Conservation (phyloP, 2,329 filamentous ascomycete genomes). For the Camillea tinctor region DNA sequence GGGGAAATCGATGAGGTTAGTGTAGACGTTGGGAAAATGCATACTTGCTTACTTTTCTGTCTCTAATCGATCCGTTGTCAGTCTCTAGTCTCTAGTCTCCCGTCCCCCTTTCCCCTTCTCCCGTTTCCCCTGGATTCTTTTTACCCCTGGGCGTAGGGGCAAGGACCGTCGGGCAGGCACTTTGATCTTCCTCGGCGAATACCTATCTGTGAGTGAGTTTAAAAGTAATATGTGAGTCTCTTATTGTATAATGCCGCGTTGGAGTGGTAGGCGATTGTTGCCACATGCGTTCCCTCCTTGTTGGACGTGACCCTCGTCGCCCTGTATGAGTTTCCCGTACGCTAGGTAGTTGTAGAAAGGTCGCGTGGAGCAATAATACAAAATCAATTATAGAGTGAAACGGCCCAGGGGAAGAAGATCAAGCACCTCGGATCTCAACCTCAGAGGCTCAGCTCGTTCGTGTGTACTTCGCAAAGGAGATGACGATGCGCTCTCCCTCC, state of each 20-base stretch:
- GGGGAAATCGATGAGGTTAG: too few relatives aligned
- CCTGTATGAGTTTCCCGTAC: constrained; percentile 3
- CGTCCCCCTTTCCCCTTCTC: too few relatives aligned
- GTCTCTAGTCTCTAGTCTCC: too few relatives aligned
- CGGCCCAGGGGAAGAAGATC: constrained; percentile 13
- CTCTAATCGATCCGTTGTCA: too few relatives aligned
- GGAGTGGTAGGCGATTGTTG: neutral
- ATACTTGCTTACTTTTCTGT: neutral
- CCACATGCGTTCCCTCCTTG: neutral
- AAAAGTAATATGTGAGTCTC: neutral
- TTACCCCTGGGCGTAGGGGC: neutral
- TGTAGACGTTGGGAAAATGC: too few relatives aligned
- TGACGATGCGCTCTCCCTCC: neutral
- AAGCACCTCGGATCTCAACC: constrained; percentile 18
- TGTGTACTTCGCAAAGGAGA: neutral
- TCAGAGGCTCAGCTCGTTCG: constrained; percentile 3
- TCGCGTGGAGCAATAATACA: constrained; percentile 14
- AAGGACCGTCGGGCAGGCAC: too few relatives aligned
- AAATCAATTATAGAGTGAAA: constrained; percentile 21
- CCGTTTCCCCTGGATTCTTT: neutral
- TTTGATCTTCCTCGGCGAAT: neutral
- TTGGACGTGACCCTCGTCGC: neutral
- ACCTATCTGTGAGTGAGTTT: neutral
- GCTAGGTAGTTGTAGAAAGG: constrained; percentile 3
- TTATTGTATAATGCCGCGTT: neutral